A percentile compares a stretch with the other conserved stretches of the same genome.
Conservation (phyloP, 257 asterid genomes). For the Solanum chiquidenum region DNA sequence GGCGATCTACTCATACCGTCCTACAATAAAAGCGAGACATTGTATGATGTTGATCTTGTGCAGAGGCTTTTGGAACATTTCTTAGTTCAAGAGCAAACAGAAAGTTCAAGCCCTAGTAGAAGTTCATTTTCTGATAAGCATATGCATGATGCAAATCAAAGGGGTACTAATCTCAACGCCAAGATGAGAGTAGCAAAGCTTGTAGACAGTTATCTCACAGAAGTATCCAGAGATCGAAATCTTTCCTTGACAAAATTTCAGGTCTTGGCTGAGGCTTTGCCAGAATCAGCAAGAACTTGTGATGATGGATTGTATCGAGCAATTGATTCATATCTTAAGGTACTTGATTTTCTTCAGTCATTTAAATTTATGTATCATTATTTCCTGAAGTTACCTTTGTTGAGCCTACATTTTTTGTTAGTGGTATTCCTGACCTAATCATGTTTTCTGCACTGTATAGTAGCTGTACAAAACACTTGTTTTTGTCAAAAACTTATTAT, state of each 20-base stretch:
- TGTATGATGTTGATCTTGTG: constrained; percentile 74
- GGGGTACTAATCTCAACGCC: constrained; percentile 45
- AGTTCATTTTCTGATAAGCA: constrained; percentile 43
- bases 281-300: constrained; percentile 84
- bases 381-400: background rate
- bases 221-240: constrained; percentile 75
- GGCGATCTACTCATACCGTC: constrained; percentile 67
- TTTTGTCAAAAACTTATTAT: background rate
- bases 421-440: background rate
- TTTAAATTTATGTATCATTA: background rate
- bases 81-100: constrained; percentile 77
- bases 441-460: background rate
- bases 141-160: constrained; percentile 27
- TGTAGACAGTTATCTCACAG: constrained; percentile 81
- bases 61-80: constrained; percentile 95
- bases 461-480: background rate
- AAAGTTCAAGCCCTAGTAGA: constrained; percentile 55
- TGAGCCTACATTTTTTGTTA: background rate
- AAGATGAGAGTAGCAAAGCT: constrained; percentile 94
- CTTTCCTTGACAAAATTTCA: constrained; percentile 72
- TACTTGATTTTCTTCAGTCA: constrained; percentile 5
- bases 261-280: constrained; percentile 83
- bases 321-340: constrained; percentile 89
- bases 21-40: constrained; percentile 49
- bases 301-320: constrained; percentile 90